Conservation (phyloP, 2,329 filamentous ascomycete species). For the Penicillium sp. region DNA sequence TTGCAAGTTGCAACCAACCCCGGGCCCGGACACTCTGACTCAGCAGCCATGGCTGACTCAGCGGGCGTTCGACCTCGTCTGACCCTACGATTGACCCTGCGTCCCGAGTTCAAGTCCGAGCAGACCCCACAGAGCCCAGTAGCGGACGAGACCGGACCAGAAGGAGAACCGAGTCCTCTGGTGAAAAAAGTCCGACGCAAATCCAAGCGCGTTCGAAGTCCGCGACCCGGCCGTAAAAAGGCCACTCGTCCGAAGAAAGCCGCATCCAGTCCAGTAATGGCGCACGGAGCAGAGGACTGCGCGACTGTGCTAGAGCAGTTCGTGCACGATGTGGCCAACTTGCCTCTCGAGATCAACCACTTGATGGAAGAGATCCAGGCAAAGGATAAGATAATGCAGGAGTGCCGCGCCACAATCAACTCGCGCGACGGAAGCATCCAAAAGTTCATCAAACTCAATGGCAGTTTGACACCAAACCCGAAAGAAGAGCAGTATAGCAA, state of each 20-base stretch:
- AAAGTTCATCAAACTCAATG: slow-evolving; percentile 61
- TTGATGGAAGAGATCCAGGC: slow-evolving; percentile 63
- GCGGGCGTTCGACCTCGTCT: background rate
- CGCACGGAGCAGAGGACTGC: slow-evolving; percentile 54
- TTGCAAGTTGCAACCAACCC: background rate
- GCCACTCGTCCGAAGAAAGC: background rate
- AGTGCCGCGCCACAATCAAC: slow-evolving; percentile 54
- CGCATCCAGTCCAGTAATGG: slow-evolving; percentile 31
- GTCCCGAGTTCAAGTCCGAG: background rate
- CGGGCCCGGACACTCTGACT: background rate
- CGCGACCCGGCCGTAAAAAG: background rate
- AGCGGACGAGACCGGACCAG: background rate
- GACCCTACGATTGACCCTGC: slow-evolving; percentile 1
- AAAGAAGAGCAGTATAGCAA: slow-evolving; percentile 61
- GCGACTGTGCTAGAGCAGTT: slow-evolving; percentile 62
- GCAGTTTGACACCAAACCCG: slow-evolving; percentile 57
- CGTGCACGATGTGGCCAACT: slow-evolving; percentile 59
- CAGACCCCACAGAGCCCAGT: background rate
- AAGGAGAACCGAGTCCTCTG: background rate
- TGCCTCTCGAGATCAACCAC: slow-evolving; percentile 61
- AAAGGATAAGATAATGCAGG: slow-evolving; percentile 59
- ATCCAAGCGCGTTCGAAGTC: background rate
- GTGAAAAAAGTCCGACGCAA: background rate
- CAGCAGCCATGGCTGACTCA: slow-evolving; percentile 1
- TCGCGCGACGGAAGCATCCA: slow-evolving; percentile 59